Evolutionary conservation across 1,284 basidiomycete species (phyloP).

Genomic region (Pyrrhoderma noxium): DNA sequence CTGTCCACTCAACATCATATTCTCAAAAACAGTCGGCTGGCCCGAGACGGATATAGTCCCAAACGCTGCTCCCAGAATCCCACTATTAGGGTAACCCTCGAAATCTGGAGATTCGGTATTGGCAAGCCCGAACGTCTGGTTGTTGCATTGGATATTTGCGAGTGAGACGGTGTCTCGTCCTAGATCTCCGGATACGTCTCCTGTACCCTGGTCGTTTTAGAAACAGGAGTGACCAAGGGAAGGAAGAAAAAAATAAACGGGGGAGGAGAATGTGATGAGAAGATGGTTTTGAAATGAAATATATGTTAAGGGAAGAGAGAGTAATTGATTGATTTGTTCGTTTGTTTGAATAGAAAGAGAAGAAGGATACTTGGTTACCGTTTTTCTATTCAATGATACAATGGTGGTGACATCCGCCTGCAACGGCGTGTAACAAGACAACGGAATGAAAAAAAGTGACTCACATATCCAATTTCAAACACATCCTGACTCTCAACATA

Average conservation of each 20-base stretch:
- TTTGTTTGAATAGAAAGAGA: no score
- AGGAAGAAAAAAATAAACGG: no score
- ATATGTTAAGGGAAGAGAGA: not conserved
- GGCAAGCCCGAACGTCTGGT: slow-evolving; percentile 46
- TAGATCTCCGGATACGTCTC: slow-evolving; percentile 39
- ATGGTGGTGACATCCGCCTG: no score
- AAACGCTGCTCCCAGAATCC: slow-evolving; percentile 55
- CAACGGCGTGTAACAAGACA: no score
- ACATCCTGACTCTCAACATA: slow-evolving; percentile 27
- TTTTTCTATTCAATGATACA: no score
- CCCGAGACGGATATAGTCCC: slow-evolving; percentile 40
- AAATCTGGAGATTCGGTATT: slow-evolving; percentile 37
- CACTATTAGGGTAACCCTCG: slow-evolving; percentile 38
- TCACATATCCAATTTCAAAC: slow-evolving; percentile 52
- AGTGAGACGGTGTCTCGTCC: slow-evolving; percentile 43
- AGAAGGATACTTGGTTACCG: no score
- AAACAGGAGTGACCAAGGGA: not conserved
- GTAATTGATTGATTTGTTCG: not conserved
- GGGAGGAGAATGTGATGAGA: slow-evolving; percentile 6
- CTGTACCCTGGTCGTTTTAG: slow-evolving; percentile 49
- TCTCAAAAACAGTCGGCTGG: slow-evolving; percentile 55
- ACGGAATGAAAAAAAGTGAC: slow-evolving; percentile 24
- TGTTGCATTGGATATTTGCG: slow-evolving; percentile 34
- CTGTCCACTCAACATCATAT: slow-evolving; percentile 38
- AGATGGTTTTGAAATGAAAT: not conserved